phyloP scores from a whole-genome alignment of 2,329 filamentous ascomycete genomes.

The Dactylellina haptotyla region DNA sequence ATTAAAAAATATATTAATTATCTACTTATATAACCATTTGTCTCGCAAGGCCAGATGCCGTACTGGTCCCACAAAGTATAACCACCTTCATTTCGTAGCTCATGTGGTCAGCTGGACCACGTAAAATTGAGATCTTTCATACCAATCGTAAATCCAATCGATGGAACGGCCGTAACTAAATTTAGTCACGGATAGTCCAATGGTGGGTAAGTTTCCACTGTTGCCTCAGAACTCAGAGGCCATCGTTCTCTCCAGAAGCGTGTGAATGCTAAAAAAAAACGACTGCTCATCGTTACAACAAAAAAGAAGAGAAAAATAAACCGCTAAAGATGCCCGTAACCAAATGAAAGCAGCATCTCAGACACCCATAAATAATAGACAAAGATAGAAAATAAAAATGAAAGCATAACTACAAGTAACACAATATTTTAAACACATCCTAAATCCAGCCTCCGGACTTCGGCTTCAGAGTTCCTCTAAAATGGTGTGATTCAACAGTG shows the following conservation, averaged over 20 bases:
- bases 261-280: neutral
- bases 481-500: conserved; percentile 7
- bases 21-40: neutral
- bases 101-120: neutral
- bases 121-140: neutral
- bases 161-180: too few species aligned
- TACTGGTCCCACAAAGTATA: too few species aligned
- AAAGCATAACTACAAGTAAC: neutral
- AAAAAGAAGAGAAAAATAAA: neutral
- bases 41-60: too few species aligned
- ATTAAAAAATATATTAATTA: neutral
- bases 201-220: too few species aligned
- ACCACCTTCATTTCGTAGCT: conserved; percentile 5
- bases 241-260: neutral
- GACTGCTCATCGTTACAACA: neutral
- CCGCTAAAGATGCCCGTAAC: too few species aligned
- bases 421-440: neutral
- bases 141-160: too few species aligned
- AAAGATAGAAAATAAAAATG: neutral
- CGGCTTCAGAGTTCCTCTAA: neutral
- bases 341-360: too few species aligned
- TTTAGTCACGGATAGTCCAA: too few species aligned
- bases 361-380: neutral
- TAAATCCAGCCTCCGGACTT: neutral
- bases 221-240: neutral